phyloP scores from a whole-genome alignment of 768 basidiomycete species.

The Mycena kentingensis region DNA sequence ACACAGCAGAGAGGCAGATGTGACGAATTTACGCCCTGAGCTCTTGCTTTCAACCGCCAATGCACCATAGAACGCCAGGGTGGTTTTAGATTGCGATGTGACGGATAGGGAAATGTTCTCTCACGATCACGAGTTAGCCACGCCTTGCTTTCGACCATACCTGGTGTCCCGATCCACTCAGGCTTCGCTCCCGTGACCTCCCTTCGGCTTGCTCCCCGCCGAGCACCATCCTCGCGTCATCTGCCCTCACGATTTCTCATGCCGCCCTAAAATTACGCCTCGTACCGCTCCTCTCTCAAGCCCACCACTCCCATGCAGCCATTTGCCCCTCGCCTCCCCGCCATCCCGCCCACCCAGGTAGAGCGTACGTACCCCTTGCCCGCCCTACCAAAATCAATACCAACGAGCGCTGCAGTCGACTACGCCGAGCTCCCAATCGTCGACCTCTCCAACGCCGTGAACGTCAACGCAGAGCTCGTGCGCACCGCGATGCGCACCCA shows the following conservation, averaged over 20 bases:
- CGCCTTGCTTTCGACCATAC: too few relatives aligned
- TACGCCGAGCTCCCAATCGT: slow-evolving; percentile 54
- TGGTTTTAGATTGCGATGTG: too few relatives aligned
- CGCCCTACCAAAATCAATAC: not conserved
- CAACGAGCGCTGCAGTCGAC: slow-evolving; percentile 28
- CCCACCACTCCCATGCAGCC: not conserved
- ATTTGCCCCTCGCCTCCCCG: not conserved
- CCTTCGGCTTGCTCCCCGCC: too few relatives aligned
- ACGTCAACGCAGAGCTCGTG: slow-evolving; percentile 42
- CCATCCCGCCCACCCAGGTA: not conserved
- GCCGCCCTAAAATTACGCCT: not conserved
- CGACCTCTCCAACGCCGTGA: slow-evolving; percentile 46
- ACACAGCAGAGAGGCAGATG: too few relatives aligned
- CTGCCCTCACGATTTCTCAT: slow-evolving; percentile 23
- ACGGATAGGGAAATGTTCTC: too few relatives aligned
- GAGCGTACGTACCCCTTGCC: not conserved
- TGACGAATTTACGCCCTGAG: too few relatives aligned
- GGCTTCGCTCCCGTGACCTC: too few relatives aligned
- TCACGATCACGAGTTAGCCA: too few relatives aligned
- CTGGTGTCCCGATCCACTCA: too few relatives aligned
- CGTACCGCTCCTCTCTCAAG: not conserved
- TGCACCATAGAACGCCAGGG: too few relatives aligned
- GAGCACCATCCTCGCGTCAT: slow-evolving; percentile 1
- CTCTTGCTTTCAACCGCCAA: too few relatives aligned
- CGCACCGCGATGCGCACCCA: slow-evolving; percentile 46